phyloP scores from a whole-genome alignment of 2,329 filamentous ascomycete species.

The Raffaelea albimanens region DNA sequence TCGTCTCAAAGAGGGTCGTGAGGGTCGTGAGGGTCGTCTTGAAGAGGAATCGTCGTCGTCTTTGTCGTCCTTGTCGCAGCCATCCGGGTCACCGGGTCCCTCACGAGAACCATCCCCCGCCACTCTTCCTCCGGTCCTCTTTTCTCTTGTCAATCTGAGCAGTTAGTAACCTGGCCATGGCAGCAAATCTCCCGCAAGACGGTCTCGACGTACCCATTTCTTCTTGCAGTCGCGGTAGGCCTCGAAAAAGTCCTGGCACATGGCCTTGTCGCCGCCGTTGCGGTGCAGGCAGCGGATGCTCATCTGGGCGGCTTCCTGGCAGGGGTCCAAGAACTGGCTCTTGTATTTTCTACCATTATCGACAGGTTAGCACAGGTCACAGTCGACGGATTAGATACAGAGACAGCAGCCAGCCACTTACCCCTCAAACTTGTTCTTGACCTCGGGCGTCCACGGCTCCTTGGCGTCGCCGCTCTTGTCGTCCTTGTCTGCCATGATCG shows the following conservation, averaged over 20 bases:
- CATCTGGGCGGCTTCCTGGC: constrained; percentile 78
- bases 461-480: neutral
- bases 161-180: neutral
- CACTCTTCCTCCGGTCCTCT: neutral
- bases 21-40: too few species aligned
- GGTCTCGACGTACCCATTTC: constrained; percentile 61
- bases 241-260: constrained; percentile 94
- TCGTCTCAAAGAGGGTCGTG: too few species aligned
- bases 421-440: constrained; percentile 56
- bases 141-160: constrained; percentile 1
- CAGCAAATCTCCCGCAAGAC: neutral
- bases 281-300: constrained; percentile 84
- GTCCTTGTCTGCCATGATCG: neutral
- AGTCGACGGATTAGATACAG: neutral
- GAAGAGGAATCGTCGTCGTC: too few species aligned
- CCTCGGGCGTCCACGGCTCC: constrained; percentile 46
- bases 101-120: neutral
- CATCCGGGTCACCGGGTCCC: too few species aligned
- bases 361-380: neutral
- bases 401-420: constrained; percentile 23
- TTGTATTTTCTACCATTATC: constrained; percentile 58
- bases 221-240: constrained; percentile 94
- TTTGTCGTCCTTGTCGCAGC: too few species aligned
- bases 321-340: constrained; percentile 91
- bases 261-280: constrained; percentile 75